Evolutionary conservation across 306 rosid species (phyloP).

Genomic region (Styphnolobium japonicum): DNA sequence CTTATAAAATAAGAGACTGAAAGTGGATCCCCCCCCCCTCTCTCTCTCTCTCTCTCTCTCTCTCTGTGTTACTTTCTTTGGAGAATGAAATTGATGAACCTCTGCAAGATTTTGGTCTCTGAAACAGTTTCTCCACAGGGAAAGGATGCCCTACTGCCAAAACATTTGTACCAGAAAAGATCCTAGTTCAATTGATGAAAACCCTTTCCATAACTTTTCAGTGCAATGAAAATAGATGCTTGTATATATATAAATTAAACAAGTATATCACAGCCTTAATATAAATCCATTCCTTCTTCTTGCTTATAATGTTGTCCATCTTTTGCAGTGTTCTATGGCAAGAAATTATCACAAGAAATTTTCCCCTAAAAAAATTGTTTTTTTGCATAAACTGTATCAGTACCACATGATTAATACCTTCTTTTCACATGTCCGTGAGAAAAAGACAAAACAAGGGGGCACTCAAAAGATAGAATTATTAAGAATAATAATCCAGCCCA

Average conservation of each 20-base stretch:
- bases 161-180: not conserved
- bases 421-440: not conserved
- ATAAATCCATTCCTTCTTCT: slow-evolving; percentile 5
- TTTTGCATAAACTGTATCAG: not conserved
- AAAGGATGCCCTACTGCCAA: not conserved
- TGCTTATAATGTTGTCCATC: not conserved
- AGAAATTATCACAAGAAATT: not conserved
- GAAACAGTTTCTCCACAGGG: not conserved
- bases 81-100: not conserved
- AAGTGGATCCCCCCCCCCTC: not conserved
- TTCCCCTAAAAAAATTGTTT: not conserved
- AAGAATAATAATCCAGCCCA: slow-evolving; percentile 19
- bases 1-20: not conserved
- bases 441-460: slow-evolving; percentile 9
- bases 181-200: not conserved
- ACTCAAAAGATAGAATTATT: slow-evolving; percentile 1
- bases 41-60: too few relatives aligned
- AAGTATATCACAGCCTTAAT: not conserved
- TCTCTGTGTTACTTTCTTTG: too few relatives aligned
- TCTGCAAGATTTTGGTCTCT: not conserved
- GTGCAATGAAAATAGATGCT: not conserved
- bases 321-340: not conserved
- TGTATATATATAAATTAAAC: slow-evolving; percentile 7
- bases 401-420: slow-evolving; percentile 10
- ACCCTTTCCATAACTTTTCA: not conserved